Evolutionary conservation across 2,329 filamentous ascomycete species (phyloP), one percentile per base, ranked within the genome.

Genomic region (Akanthomyces muscarius): DNA sequence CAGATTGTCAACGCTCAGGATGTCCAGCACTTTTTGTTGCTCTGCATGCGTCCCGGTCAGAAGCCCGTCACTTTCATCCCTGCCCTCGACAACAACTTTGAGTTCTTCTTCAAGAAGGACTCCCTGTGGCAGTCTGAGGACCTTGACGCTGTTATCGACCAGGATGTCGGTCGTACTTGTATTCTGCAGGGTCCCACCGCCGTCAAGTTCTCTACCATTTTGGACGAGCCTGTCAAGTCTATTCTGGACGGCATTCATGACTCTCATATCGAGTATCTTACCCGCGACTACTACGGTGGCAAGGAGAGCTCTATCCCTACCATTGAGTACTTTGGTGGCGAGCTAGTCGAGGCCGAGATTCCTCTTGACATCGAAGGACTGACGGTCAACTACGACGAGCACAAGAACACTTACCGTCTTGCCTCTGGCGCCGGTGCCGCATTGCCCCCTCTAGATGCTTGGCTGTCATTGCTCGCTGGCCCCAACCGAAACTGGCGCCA

Each of bases 31-130:
- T 98, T 99, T 83, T 78, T 99, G 61, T 83, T 96, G 41, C 87
- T 99, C 50, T 98, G 93, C 83, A 89, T 95, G 78, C 89, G 92
- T 44, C 91, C 90, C 54, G 89, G 89, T 47, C 95, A 99, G 81
- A 99, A 99, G 84, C 95, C 95, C 2, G 91, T 96, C 33, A 95
- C 94, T 0, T 99, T 99, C 74, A 93, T 99, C 36, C 95, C 95
- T 5, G 83, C 90, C n/a, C 83, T 99, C 25, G 95, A 99, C 71
- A 92, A 96, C 66, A 97, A 94, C 74, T 99, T 99, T 69, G 95
- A 99, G 74, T 97, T 96, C 79, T 99, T 92, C 82, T 99, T 99
- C 89, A 99, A 99, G 87, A 99, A 99, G 82, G 95, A 99, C 76
- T 99, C 95, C 1, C 85, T 99, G 8, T 99, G 95, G 95, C 95